Base-by-base conservation (phyloP, 352 stramenopile species). In the Pythium plurisporium region DNA sequence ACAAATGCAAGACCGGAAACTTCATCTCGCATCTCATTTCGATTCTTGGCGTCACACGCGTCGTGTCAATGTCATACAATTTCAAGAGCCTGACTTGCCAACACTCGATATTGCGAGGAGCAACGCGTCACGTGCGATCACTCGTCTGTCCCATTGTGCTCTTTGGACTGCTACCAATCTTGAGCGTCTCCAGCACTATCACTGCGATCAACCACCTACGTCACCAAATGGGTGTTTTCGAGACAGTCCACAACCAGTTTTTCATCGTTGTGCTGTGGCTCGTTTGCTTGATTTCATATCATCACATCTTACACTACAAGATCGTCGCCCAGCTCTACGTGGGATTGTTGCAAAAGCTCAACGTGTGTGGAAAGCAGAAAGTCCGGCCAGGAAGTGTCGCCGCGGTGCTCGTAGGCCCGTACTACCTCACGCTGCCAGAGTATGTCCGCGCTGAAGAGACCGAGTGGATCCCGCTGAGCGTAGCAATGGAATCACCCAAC, bases 1-100 rank as follows among this genome's bases (percentile, higher is more conserved):
- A 65, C 40, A 56, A 55, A 48, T 65, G 50, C 29, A 52, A 59
- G 20, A 27, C 58, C 12, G 58, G 58, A 4, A 19, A 27, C 1
- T 45, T 45, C 17, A 12, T 50, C 1, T 49, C 36, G 0, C 43
- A 52, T 9, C 38, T 52, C 10, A 23, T 30, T n/a, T 54, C 41
- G 6, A 3, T 55, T 6, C 29, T 60, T 36, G 58, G 47, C 9
- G 36, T 55, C 10, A 7, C 53, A 12, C 49, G 58, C 1, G 22
- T 65, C 22, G 12, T 55, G 15, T 55, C 43, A 3, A 60, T 60
- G 23, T 65, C 58, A 33, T 65, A 65, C 50, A 65, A 59, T 29
- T 49, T 65, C 11, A 59, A 57, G 15, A 55, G 44, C 23, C 30
- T 66, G 34, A 66, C 59, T 10, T 55, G 27, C 20, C 50, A 54